Evolutionary conservation across 306 rosid genomes (phyloP).

Genomic region (Citrullus colocynthis): DNA sequence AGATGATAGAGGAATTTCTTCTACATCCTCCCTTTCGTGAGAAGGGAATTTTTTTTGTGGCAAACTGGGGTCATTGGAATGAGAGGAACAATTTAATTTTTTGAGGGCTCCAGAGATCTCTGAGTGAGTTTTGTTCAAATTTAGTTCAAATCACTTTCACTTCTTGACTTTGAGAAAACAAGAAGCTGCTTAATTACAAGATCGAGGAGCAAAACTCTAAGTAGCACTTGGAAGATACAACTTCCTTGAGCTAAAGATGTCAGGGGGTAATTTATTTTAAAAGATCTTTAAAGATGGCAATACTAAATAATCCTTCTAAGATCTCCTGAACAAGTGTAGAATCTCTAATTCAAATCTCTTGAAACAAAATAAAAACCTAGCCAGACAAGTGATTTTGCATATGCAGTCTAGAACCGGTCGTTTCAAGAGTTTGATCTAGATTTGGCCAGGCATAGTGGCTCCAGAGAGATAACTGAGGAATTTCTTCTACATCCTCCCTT

Average conservation of each 20-base stretch:
- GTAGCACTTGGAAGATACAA: not conserved
- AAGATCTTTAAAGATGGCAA: not conserved
- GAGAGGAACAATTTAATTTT: no score
- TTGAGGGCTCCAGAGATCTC: no score
- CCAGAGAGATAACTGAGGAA: no score
- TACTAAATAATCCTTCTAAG: not conserved
- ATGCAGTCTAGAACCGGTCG: not conserved
- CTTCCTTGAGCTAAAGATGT: not conserved
- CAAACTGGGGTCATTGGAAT: no score
- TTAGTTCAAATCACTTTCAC: not conserved
- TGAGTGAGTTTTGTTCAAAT: not conserved
- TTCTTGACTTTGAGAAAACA: not conserved
- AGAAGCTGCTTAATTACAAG: not conserved
- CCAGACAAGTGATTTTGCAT: not conserved
- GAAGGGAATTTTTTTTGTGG: no score
- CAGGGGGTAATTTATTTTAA: not conserved
- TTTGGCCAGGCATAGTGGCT: no score
- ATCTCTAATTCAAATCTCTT: not conserved
- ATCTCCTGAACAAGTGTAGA: not conserved
- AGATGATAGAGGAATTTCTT: no score
- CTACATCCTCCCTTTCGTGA: no score
- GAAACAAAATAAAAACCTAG: not conserved
- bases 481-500: no score
- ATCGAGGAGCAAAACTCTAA: not conserved
- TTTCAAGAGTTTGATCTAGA: no score